Percentiles rank a stretch among this genome's conserved stretches.
These are phyloP conservation scores for Aspergillus puulaauensis DNA, from an alignment of 2,329 filamentous ascomycete genomes.

Conservation along the genomic window DNA sequence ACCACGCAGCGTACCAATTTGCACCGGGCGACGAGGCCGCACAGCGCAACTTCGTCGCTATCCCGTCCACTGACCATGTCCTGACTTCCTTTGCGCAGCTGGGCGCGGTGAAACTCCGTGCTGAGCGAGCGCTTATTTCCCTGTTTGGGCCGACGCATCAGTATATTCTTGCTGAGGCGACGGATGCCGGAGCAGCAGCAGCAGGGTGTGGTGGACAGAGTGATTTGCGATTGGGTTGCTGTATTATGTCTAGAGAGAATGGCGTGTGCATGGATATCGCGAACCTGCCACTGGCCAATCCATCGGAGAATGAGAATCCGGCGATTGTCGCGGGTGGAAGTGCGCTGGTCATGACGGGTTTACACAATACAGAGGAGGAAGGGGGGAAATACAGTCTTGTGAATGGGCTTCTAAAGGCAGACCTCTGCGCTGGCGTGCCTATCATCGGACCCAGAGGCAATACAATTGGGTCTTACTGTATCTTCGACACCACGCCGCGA, in stretches of 20 bases:
- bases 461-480: background rate
- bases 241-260: too few species aligned
- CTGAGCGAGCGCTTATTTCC: conserved; percentile 25
- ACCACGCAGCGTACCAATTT: too few species aligned
- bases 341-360: background rate
- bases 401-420: background rate
- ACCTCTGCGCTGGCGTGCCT: background rate
- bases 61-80: conserved; percentile 13
- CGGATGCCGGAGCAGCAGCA: background rate
- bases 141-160: conserved; percentile 27
- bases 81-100: conserved; percentile 30
- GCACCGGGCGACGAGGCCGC: too few species aligned
- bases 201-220: too few species aligned
- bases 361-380: background rate
- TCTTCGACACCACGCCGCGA: background rate
- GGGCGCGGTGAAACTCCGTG: conserved; percentile 23
- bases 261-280: too few species aligned
- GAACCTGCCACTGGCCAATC: too few species aligned
- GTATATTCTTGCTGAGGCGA: conserved; percentile 30
- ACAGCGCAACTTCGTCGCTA: too few species aligned
- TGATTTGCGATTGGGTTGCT: too few species aligned
- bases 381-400: background rate
- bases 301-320: too few species aligned
- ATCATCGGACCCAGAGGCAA: background rate
- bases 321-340: background rate